Percentiles rank a stretch among this genome's conserved stretches.
These are phyloP conservation scores for Anacardium occidentale DNA, from an alignment of 345 rosid species.

Conservation along the genomic window DNA sequence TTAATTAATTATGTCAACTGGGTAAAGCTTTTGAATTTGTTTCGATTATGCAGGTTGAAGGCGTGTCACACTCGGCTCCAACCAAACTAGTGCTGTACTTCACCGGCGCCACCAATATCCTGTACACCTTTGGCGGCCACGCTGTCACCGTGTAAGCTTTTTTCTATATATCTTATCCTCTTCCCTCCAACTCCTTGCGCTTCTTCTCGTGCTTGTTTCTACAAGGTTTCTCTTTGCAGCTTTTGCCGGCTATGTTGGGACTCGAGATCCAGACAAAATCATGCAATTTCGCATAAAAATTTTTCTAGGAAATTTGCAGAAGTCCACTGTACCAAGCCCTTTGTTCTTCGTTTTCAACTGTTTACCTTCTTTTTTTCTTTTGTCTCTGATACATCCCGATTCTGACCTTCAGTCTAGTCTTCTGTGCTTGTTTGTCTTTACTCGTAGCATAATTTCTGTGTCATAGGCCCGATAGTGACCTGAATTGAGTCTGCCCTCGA, in stretches of 20 bases:
- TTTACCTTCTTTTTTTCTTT: too few species aligned
- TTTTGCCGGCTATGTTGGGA: conserved; percentile 68
- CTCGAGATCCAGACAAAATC: conserved; percentile 50
- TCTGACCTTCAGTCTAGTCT: conserved; percentile 10
- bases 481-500: too few species aligned
- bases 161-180: neutral
- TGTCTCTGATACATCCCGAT: conserved; percentile 14
- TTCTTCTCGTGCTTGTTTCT: conserved; percentile 33
- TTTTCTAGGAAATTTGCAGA: too few species aligned
- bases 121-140: conserved; percentile 97
- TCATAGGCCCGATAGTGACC: neutral
- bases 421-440: conserved; percentile 24
- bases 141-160: conserved; percentile 95
- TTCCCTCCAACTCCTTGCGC: neutral
- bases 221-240: conserved; percentile 83
- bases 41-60: conserved; percentile 42
- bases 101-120: conserved; percentile 98
- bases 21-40: neutral
- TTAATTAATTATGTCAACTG: too few species aligned
- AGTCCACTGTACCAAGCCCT: too few species aligned
- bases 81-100: conserved; percentile 86
- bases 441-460: neutral
- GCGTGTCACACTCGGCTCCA: conserved; percentile 76
- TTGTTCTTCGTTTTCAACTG: too few species aligned
- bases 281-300: too few species aligned